Base-by-base conservation (phyloP, 495 filamentous ascomycete genomes). In the Hypoxylon rickii region DNA sequence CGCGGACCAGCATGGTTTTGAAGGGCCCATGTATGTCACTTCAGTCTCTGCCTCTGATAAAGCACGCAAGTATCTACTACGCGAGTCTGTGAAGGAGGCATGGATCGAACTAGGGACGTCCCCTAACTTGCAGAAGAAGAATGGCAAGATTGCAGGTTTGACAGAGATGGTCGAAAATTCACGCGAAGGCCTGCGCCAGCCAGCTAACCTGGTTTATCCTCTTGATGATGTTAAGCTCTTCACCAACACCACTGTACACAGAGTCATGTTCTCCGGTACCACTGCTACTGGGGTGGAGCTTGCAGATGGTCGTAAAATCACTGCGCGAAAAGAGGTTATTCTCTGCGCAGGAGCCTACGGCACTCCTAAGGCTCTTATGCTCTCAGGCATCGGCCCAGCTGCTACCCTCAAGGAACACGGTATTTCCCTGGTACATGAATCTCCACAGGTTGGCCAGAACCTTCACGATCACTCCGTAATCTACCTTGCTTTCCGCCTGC, bases 81-180 rank as follows among this genome's bases (percentile, higher is more conserved):
- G 58, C 11, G 65, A 70, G 12, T 45, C 51, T 1, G 18, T 75
- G 7, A 26, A 42, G 31, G 21, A 29, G 16, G 57, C 67, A n/a
- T 73, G 59, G 63, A 22, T 29, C 2, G 41, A 58, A 8, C 7
- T 72, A 17, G 73, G 72, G 4, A 37, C 75, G 7, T 19, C 58
- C 11, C 20, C 29, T 3, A 64, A 58, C 18, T 21, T 44, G 1
- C 64, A 74, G 47, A 51, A 20, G 21, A 70, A 73, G 49, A 36
- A 41, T n/a, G 75, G 73, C 3, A 15, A 20, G 7, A 63, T 55
- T 16, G 20, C 50, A 11, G 75, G 76, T 10, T 21, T 77, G 6
- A 49, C 55, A 1, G 69, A 56, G 46, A 32, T 63, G 53, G 15
- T 42, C 1, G 76, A 79, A 59, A 74, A 69, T 39, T 61, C 66